Conservation (phyloP, 2,329 filamentous ascomycete species). For the Fusarium hostae region DNA sequence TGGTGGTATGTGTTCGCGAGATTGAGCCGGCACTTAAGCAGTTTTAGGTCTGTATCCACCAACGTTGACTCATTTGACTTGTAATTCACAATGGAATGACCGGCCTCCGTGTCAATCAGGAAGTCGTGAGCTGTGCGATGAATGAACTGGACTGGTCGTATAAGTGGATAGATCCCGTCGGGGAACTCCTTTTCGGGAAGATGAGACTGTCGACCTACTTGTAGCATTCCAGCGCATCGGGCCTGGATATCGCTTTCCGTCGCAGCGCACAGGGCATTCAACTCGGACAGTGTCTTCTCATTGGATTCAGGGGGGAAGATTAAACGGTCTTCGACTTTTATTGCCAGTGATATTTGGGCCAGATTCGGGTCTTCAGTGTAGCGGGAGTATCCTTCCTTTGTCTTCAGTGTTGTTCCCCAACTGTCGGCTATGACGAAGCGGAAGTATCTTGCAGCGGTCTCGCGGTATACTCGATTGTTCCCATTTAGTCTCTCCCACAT, state of each 20-base stretch:
- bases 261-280: fast-evolving
- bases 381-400: neutral
- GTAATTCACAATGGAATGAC: neutral
- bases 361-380: neutral
- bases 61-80: fast-evolving
- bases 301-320: fast-evolving
- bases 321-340: fast-evolving
- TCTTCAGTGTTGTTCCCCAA: fast-evolving
- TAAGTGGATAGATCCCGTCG: fast-evolving
- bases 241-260: neutral
- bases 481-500: neutral
- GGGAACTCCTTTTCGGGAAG: fast-evolving
- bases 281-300: fast-evolving
- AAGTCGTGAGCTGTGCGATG: conserved; percentile 7
- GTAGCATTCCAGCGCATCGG: neutral
- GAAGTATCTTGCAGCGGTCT: neutral
- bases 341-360: neutral
- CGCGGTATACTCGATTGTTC: fast-evolving
- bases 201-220: fast-evolving
- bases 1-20: fast-evolving
- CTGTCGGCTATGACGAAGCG: fast-evolving
- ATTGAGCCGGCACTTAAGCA: fast-evolving
- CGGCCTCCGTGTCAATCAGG: neutral
- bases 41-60: fast-evolving
- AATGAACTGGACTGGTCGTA: fast-evolving